Conservation (phyloP, 164 flowering plant species). For the Buxus sempervirens region DNA sequence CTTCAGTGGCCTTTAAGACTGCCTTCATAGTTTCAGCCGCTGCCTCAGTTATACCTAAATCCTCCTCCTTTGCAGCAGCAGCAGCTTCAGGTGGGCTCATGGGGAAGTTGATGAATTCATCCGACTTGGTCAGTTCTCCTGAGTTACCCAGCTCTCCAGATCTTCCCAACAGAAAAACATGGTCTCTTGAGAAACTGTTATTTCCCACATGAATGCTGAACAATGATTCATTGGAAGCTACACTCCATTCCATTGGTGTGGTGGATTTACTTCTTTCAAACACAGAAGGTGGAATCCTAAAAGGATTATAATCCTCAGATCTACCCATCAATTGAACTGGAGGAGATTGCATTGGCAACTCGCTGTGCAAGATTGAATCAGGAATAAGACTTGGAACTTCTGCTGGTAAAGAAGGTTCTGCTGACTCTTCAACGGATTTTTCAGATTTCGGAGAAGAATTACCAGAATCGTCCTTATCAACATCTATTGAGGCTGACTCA, state of each 20-base stretch:
- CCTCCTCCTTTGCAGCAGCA: slow-evolving; percentile 11
- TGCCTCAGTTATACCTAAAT: slow-evolving; percentile 1
- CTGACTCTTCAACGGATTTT: background rate
- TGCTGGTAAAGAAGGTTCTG: background rate
- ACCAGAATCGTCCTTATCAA: background rate
- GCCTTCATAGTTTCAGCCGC: slow-evolving; percentile 26
- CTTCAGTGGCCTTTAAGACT: slow-evolving; percentile 8
- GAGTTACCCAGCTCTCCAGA: slow-evolving; percentile 43
- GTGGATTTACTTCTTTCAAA: slow-evolving; percentile 32
- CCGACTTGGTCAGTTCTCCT: slow-evolving; percentile 20
- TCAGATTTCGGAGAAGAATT: background rate
- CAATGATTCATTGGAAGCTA: slow-evolving; percentile 61
- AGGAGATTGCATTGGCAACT: slow-evolving; percentile 16
- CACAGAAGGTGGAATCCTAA: slow-evolving; percentile 53
- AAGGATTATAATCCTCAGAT: slow-evolving; percentile 13
- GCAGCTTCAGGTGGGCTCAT: slow-evolving; percentile 7
- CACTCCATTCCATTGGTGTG: slow-evolving; percentile 47
- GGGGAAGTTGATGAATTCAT: slow-evolving; percentile 9
- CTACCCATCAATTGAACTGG: slow-evolving; percentile 25
- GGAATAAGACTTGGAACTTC: background rate
- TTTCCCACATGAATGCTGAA: slow-evolving; percentile 62
- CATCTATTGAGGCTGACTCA: too few species aligned
- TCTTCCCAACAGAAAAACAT: slow-evolving; percentile 21
- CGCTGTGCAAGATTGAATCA: background rate
- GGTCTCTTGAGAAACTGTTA: slow-evolving; percentile 50